Evolutionary conservation across 176 grass and related monocot genomes (phyloP), one percentile per base, ranked within the genome.

Genomic region (Oropetium thomaeum): DNA sequence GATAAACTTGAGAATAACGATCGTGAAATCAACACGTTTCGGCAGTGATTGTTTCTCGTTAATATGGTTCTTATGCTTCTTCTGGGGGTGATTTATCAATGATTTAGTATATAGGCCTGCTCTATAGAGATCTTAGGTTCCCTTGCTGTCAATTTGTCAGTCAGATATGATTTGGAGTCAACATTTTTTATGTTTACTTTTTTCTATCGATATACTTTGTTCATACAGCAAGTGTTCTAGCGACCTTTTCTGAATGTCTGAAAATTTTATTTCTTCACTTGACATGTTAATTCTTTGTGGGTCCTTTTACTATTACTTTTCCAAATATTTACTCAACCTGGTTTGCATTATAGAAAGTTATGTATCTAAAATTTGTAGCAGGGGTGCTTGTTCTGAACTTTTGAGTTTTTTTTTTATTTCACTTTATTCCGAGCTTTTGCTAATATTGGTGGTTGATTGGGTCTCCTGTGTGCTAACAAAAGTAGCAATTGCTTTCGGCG

Each of bases 151-250:
- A 38, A 31, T 51, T 73, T 73, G 30, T 49, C 60, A 67, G 29
- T 60, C 16, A 73, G 22, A 58, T n/a, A n/a, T 66, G 59, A 30
- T 63, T 49, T 59, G 47, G 73, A 65, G 14, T 29, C 44, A 73
- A 4, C 47, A 38, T 49, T 27, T 62, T 35, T 75, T 31, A n/a
- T 33, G 58, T 28, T 30, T 34, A 65, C 20, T 66, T 62, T 0
- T 43, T 10, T 41, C 26, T 22, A 16, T 28, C 19, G 37, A 75
- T 34, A 34, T 58, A 2, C 9, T 34, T 20, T 55, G 22, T 28
- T 71, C 33, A 2, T 47, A 28, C 10, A 58, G 48, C 68, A 25
- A 48, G 29, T 60, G 3, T 53, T 38, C 14, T 68, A 74, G 1
- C 14, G 33, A n/a, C 11, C 38, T 69, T 58, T 48, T 20, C 30